Conservation (phyloP, 2,329 filamentous ascomycete genomes). For the Cadophora malorum region DNA sequence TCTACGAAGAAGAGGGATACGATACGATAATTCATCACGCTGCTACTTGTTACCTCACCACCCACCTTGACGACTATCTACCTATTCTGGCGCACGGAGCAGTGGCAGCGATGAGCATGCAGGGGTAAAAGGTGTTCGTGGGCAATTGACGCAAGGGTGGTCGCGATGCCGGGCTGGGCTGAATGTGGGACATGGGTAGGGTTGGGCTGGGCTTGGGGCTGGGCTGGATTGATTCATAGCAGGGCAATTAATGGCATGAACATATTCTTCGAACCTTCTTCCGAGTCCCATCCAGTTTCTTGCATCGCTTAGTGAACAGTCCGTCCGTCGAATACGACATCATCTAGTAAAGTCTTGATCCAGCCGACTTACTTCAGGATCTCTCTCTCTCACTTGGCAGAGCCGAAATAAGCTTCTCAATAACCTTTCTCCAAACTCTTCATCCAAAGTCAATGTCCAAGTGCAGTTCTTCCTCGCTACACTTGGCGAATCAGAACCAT, state of each 20-base stretch:
- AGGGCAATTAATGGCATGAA: slow-evolving; percentile 19
- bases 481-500: background rate
- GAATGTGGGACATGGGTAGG: background rate
- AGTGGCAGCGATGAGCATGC: background rate
- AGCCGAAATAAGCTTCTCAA: background rate
- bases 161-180: background rate
- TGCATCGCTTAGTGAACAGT: too few species aligned
- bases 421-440: background rate
- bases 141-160: background rate
- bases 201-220: background rate
- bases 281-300: too few species aligned
- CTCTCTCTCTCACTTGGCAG: too few species aligned
- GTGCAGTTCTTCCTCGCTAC: background rate
- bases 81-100: background rate
- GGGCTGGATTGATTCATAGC: slow-evolving; percentile 1
- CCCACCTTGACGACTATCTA: background rate
- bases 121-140: slow-evolving; percentile 3
- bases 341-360: too few species aligned
- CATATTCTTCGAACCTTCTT: background rate
- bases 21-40: slow-evolving; percentile 9
- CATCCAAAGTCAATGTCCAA: background rate
- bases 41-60: slow-evolving; percentile 6
- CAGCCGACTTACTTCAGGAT: too few species aligned
- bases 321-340: too few species aligned
- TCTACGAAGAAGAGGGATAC: background rate